A percentile compares a stretch with the other conserved stretches of the same genome.
Evolutionary conservation across 2,329 filamentous ascomycete genomes (phyloP).

Genomic region (Fusarium sp.): DNA sequence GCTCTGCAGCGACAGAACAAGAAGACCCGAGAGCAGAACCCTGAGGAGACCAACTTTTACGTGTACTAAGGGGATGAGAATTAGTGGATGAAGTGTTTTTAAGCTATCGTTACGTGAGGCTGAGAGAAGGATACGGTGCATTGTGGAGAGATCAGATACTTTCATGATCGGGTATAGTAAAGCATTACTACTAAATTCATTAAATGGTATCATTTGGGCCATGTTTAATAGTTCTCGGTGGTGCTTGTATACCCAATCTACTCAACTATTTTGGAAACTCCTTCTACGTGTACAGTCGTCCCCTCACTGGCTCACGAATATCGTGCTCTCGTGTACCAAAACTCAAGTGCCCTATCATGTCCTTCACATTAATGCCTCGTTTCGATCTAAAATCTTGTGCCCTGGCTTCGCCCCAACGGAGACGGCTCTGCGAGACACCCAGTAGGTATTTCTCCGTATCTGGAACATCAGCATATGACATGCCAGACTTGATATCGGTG

Average conservation of each 20-base stretch:
- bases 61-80: slow-evolving; percentile 38
- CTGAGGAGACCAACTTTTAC: slow-evolving; percentile 44
- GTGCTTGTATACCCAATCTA: too few species aligned
- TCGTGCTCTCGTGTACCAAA: neutral
- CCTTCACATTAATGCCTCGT: neutral
- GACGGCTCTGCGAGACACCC: neutral
- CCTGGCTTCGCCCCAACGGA: neutral
- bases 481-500: neutral
- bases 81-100: neutral
- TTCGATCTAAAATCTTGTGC: neutral
- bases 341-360: neutral
- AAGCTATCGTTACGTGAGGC: neutral
- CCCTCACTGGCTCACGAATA: neutral
- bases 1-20: slow-evolving; percentile 52
- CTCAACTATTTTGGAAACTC: neutral
- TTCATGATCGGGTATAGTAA: neutral
- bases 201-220: neutral
- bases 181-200: neutral
- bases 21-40: slow-evolving; percentile 43
- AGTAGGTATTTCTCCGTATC: neutral
- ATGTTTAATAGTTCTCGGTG: neutral
- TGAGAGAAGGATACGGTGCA: neutral
- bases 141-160: neutral
- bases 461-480: too few species aligned
- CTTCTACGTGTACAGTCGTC: neutral